These are phyloP conservation scores for Ascochyta fabae DNA, from an alignment of 2,329 filamentous ascomycete genomes.

Conservation along the genomic window DNA sequence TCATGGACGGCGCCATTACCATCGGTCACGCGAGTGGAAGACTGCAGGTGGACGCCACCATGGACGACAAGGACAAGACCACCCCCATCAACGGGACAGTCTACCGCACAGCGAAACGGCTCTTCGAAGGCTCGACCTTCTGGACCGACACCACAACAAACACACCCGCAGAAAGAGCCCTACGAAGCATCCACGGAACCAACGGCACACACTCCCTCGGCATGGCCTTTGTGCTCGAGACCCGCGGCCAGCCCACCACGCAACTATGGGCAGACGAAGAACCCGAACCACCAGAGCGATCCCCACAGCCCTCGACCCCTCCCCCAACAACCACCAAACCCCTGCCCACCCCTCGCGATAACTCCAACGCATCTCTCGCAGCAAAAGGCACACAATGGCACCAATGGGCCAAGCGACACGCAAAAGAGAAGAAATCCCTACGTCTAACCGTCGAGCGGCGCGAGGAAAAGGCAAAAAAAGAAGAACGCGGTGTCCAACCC, in stretches of 20 bases:
- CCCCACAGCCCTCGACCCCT: background rate
- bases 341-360: background rate
- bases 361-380: background rate
- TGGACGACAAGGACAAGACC: constrained; percentile 32
- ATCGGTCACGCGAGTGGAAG: constrained; percentile 50
- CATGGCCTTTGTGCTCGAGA: constrained; percentile 29
- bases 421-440: background rate
- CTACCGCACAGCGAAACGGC: constrained; percentile 46
- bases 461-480: no score
- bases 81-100: constrained; percentile 40
- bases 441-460: no score
- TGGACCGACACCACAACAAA: constrained; percentile 23
- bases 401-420: constrained; percentile 8
- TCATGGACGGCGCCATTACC: constrained; percentile 42
- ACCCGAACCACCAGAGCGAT: background rate
- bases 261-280: constrained; percentile 15
- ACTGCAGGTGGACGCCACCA: constrained; percentile 46
- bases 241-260: constrained; percentile 11
- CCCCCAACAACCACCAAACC: background rate
- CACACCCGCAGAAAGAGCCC: background rate
- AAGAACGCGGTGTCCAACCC: no score
- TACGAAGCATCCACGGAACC: constrained; percentile 7
- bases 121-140: constrained; percentile 46
- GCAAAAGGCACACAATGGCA: constrained; percentile 8
- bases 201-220: constrained; percentile 30